Evolutionary conservation across 768 basidiomycete genomes (phyloP), one percentile per base, ranked within the genome.

Genomic region (Terana coerulea): DNA sequence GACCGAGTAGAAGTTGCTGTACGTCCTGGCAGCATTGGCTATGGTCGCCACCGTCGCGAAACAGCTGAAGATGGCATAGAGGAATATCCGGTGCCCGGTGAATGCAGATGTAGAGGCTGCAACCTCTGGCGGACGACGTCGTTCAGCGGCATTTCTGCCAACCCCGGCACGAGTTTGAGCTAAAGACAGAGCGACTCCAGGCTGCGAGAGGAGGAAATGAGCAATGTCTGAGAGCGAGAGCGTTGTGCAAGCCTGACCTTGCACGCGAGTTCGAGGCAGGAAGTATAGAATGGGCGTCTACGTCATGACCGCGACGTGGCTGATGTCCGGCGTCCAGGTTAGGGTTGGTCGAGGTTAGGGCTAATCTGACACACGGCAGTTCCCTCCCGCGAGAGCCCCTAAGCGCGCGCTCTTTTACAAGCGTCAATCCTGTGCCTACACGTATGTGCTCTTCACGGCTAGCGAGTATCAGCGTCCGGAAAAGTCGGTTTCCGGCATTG

Each of bases 1-100:
- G 3, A 95, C 87, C 14, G 94, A 87, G 66, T 95, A 99, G 72
- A 98, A 98, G 72, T 94, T 97, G 61, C 84, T 85, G 61, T 95
- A 79, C 47, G 78, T 84, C 61, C 83, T 79, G 63, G 93, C 77
- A 10, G 93, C 93, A 68, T 88, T 91, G 43, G 78, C 69, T 54
- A 98, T 76, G 24, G 89, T 86, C 17, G 79, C 82, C 0, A 78
- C 78, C 34, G 94, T 83, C 0, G 90, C 81, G 24, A 81, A 56
- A 42, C 82, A 71, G 25, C 92, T 94, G 51, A 85, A 61, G 11
- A 82, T 50, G 28, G 76, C 72, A 63, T 98, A 97, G 39, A 90
- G 64, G 24, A 86, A 65, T 46, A 93, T 68, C 47, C 87, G 75
- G 66, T 87, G 83, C 12, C 81, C 72, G 59, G 76, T 78, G 34